Conservation (phyloP, 2,329 filamentous ascomycete genomes). For the Ascocoryne sarcoides region DNA sequence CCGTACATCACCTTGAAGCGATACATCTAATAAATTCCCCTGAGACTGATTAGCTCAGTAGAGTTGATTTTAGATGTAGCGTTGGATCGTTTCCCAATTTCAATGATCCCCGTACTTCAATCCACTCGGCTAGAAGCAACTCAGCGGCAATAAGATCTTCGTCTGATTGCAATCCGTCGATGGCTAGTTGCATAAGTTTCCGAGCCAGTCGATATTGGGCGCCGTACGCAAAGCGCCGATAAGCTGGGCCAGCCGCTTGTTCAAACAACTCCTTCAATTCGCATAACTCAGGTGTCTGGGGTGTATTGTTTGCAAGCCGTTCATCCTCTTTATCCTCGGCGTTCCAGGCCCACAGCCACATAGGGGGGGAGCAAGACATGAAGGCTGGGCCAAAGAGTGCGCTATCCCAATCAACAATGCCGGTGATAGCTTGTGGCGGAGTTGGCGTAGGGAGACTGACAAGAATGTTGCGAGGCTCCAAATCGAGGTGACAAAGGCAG, state of each 20-base stretch:
- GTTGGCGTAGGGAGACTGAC: neutral
- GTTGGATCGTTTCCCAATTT: too few species aligned
- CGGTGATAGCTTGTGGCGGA: neutral
- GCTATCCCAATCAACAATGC: slow-evolving; percentile 30
- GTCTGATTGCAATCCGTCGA: neutral
- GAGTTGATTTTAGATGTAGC: too few species aligned
- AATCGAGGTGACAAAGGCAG: too few species aligned
- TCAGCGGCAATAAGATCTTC: neutral
- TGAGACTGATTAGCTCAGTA: too few species aligned
- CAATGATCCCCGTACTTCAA: neutral
- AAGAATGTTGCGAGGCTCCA: neutral
- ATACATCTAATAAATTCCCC: too few species aligned
- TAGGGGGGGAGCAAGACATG: slow-evolving; percentile 26
- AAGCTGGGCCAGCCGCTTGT: neutral
- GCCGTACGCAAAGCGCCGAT: neutral
- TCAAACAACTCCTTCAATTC: neutral
- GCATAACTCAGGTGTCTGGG: neutral
- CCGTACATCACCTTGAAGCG: too few species aligned
- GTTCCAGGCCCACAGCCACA: slow-evolving; percentile 27
- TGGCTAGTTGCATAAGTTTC: neutral
- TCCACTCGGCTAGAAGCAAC: neutral
- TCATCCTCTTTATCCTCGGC: slow-evolving; percentile 19
- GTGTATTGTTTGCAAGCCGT: neutral
- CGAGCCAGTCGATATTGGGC: neutral
- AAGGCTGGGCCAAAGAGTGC: slow-evolving; percentile 28